phyloP scores from a whole-genome alignment of 1,139 yeast species.

The Diutina siamensis region DNA sequence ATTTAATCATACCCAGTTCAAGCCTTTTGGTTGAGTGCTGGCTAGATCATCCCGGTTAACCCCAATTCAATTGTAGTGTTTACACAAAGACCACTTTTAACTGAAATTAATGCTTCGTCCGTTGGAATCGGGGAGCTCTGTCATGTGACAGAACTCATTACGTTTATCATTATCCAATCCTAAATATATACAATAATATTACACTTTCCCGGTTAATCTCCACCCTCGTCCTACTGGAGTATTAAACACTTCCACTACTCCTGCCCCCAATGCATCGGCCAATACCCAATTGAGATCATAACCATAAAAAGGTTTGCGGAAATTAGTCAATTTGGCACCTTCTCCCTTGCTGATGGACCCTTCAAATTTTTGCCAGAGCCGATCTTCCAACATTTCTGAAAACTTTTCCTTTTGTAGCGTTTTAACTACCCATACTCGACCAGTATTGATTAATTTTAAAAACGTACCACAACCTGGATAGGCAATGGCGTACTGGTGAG shows the following conservation, averaged over 20 bases:
- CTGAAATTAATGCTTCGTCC: too few species aligned
- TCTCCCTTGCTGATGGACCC: slow-evolving; percentile 13
- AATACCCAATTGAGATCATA: slow-evolving; percentile 50
- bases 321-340: slow-evolving; percentile 21
- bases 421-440: slow-evolving; percentile 40
- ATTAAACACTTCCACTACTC: slow-evolving; percentile 50
- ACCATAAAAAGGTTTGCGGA: slow-evolving; percentile 50
- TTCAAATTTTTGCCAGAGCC: slow-evolving; percentile 39
- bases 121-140: too few species aligned
- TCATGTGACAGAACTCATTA: too few species aligned
- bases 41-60: too few species aligned
- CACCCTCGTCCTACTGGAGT: slow-evolving; percentile 68
- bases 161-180: too few species aligned
- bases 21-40: too few species aligned
- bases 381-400: slow-evolving; percentile 43
- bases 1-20: too few species aligned
- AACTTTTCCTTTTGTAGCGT: slow-evolving; percentile 30
- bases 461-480: slow-evolving; percentile 54
- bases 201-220: slow-evolving; percentile 43
- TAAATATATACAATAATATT: slow-evolving; percentile 7
- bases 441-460: slow-evolving; percentile 34
- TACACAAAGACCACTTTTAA: too few species aligned
- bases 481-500: slow-evolving; percentile 37
- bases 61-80: too few species aligned
- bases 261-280: slow-evolving; percentile 60